These are phyloP conservation scores for Camptophora hylomeconis DNA, from an alignment of 2,329 filamentous ascomycete genomes.

Conservation along the genomic window DNA sequence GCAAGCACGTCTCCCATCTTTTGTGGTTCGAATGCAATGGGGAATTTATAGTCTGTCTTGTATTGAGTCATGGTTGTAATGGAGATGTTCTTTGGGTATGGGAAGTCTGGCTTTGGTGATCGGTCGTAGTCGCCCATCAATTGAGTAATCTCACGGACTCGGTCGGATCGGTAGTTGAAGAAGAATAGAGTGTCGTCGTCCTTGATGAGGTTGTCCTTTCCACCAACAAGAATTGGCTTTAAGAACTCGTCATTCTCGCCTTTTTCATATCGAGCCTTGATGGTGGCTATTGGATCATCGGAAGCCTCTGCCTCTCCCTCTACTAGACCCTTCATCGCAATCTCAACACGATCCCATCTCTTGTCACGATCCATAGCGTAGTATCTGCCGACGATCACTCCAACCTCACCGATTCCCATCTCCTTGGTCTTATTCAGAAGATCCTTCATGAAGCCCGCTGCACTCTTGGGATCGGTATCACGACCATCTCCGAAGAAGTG, in stretches of 20 bases:
- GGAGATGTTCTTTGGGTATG: slow-evolving; percentile 76
- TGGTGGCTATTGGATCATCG: slow-evolving; percentile 70
- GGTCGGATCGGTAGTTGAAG: slow-evolving; percentile 99
- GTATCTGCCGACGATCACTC: slow-evolving; percentile 89
- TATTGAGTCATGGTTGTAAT: slow-evolving; percentile 98
- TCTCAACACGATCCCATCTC: slow-evolving; percentile 90
- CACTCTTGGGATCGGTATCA: slow-evolving; percentile 95
- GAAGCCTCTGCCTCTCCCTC: slow-evolving; percentile 76
- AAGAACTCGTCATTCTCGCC: slow-evolving; percentile 94
- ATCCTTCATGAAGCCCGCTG: slow-evolving; percentile 74
- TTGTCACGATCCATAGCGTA: slow-evolving; percentile 99
- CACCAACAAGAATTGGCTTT: slow-evolving; percentile 90
- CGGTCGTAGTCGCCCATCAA: slow-evolving; percentile 85
- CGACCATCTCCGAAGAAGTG: slow-evolving; percentile 98
- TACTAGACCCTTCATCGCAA: slow-evolving; percentile 77
- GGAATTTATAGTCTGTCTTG: slow-evolving; percentile 88
- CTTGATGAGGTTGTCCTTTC: slow-evolving; percentile 73
- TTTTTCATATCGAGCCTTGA: slow-evolving; percentile 77
- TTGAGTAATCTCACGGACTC: slow-evolving; percentile 91
- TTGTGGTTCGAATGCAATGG: slow-evolving; percentile 85
- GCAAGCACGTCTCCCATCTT: slow-evolving; percentile 97
- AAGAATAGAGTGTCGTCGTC: slow-evolving; percentile 94
- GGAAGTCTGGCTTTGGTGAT: slow-evolving; percentile 79
- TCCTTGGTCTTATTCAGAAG: slow-evolving; percentile 71
- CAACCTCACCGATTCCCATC: slow-evolving; percentile 73